Evolutionary conservation across 2,329 filamentous ascomycete genomes (phyloP), one percentile per base, ranked within the genome.

Genomic region (Magnaporthiopsis rhizophila): DNA sequence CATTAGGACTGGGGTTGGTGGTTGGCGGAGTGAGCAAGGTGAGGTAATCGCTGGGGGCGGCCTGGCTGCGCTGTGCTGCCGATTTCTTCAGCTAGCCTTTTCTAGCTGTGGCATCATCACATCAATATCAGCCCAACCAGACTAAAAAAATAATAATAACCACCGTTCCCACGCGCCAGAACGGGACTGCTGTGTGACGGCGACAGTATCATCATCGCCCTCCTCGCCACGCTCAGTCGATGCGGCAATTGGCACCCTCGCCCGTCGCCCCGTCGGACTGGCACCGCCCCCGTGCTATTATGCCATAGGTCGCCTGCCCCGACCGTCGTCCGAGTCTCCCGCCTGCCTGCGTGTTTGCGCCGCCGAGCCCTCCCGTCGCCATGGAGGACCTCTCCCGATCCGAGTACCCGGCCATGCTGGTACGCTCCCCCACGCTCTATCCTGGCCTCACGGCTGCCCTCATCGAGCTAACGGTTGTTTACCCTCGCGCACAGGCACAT

Each of bases 331-430:
- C n/a, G 45, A n/a, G 45, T n/a, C 21, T 53, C 45, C 21, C 60
- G 15, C 26, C 60, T 62, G 62, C 57, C 60, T 62, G 62, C 57
- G 9, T 59, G 32, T 59, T 59, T 59, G 62, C 62, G 62, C 62
- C 56, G 12, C 58, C 62, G 38, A 30, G 62, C 36, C 34, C 56
- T 24, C 28, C 30, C 36, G 28, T 60, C 65, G 62, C 64, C 59
- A 91, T 91, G 87, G 89, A 91, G 66, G 88, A 89, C 73, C 84
- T 94, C 73, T 88, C 90, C 75, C 87, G 92, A 78, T 84, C 90
- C 77, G 94, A 97, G 78, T 98, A 98, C 82, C 92, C 94, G 76
- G 89, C 88, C 71, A 89, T 98, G 86, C 88, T 97, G 88, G 94
- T 97, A 83, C 83, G 72, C 64, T 60, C 53, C 15, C 38, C 15